Evolutionary conservation across 768 basidiomycete species (phyloP), one percentile per base, ranked within the genome.

Genomic region (Leccinum disarticulatum): DNA sequence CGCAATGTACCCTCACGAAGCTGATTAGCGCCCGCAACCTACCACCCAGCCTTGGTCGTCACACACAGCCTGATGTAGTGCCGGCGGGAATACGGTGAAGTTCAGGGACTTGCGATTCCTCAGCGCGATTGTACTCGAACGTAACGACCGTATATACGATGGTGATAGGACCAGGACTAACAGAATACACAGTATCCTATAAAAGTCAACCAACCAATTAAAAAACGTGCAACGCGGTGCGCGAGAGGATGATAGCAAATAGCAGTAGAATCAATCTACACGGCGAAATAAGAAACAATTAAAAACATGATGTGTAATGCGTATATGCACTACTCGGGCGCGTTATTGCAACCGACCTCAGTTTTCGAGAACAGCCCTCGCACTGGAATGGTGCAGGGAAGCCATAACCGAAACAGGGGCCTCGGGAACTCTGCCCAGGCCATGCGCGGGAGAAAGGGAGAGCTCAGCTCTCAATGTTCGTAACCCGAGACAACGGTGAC

Each of bases 401-500:
- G n/a, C 11, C 11, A 19, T 19, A 6, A 19, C 6, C n/a, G 19
- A 46, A 46, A 6, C 43, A 46, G 6, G 43, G 43, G 43, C 2
- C 11, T 46, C 19, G 6, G n/a, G 10, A 46, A 13, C 43, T 46
- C 19, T 17, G 48, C 10, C 25, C 13, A 35, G 9, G n/a, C 10
- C 19, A 49, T 28, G 25, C 28, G 10, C 19, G 15, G 28, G 22
- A 49, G 9, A n/a, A 43, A 33, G 46, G 17, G 54, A 56, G 57
- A 65, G 63, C 62, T 68, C 72, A 68, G 52, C 68, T 62, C 61
- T 61, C 61, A 17, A 28, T 38, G 57, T 62, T 62, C 28, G 53
- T 36, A 9, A 73, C 61, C 28, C 57, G 55, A 48, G 70, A 73
- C 38, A 72, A 43, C 22, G 68, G 66, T 25, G 73, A 74, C 63